phyloP scores from a whole-genome alignment of 2,329 filamentous ascomycete species.

The Rhytidhysteron rufulum region DNA sequence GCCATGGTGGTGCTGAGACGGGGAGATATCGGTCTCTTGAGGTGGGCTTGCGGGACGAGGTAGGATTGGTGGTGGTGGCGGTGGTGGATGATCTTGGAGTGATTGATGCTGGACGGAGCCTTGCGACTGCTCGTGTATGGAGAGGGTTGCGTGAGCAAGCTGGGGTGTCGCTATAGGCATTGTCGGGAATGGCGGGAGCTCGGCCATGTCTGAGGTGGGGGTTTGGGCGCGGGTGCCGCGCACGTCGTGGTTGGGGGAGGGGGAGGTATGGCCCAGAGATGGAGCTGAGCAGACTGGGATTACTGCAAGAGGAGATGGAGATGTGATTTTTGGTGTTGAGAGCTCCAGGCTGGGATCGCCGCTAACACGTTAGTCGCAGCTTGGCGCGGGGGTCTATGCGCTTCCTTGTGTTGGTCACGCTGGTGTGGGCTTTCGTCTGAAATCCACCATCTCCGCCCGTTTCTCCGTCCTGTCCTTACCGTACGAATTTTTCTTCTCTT shows the following conservation, averaged over 20 bases:
- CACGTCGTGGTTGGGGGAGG: too few relatives aligned
- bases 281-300: too few relatives aligned
- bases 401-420: too few relatives aligned
- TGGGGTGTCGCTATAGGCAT: background rate
- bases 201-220: background rate
- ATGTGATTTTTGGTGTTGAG: background rate
- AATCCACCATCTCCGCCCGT: background rate
- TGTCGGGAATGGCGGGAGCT: background rate
- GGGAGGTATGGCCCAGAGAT: too few relatives aligned
- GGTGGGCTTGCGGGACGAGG: background rate
- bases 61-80: background rate
- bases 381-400: background rate
- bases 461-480: too few relatives aligned
- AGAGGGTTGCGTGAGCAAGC: background rate
- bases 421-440: too few relatives aligned
- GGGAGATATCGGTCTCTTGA: background rate
- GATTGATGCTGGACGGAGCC: background rate
- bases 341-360: too few relatives aligned
- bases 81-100: background rate
- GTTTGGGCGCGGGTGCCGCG: background rate
- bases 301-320: background rate
- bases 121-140: too few relatives aligned
- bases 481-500: too few relatives aligned
- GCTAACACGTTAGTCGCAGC: background rate
- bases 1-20: background rate